Evolutionary conservation across 306 rosid genomes (phyloP).

Genomic region (Hippophae tibetana): DNA sequence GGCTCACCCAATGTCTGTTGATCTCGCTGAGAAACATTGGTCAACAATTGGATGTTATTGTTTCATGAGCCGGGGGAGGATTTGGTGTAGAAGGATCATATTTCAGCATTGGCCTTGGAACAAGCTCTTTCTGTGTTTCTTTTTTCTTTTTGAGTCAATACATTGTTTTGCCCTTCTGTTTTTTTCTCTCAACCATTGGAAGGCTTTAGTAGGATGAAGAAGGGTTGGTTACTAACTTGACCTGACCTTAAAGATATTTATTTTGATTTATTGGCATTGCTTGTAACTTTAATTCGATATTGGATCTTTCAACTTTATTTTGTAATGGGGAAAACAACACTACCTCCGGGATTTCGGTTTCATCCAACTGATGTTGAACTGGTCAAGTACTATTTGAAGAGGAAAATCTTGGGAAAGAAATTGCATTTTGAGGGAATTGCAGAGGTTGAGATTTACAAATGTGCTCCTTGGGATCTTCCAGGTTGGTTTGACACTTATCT

Average conservation of each 20-base stretch:
- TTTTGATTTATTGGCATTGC: slow-evolving; percentile 4
- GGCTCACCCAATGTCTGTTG: too few species aligned
- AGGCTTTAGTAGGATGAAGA: slow-evolving; percentile 1
- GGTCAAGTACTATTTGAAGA: slow-evolving; percentile 43
- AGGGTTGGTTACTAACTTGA: not conserved
- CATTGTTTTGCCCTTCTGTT: not conserved
- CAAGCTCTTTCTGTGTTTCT: not conserved
- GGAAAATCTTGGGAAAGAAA: slow-evolving; percentile 40
- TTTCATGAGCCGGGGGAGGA: slow-evolving; percentile 36
- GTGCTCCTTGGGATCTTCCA: slow-evolving; percentile 70
- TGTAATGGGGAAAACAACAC: slow-evolving; percentile 18
- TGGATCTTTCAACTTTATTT: not conserved
- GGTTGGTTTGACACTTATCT: slow-evolving; percentile 27
- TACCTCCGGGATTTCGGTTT: slow-evolving; percentile 59
- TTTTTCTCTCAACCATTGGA: not conserved
- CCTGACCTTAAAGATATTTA: not conserved
- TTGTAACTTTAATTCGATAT: not conserved
- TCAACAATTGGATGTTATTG: not conserved
- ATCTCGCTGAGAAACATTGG: too few species aligned
- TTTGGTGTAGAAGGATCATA: slow-evolving; percentile 30
- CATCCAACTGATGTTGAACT: slow-evolving; percentile 61
- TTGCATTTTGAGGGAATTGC: slow-evolving; percentile 24
- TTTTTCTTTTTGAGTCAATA: not conserved
- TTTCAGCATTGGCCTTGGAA: slow-evolving; percentile 51
- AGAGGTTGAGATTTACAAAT: slow-evolving; percentile 59